These are phyloP conservation scores for Fusarium chaquense DNA, from an alignment of 2,329 filamentous ascomycete genomes.

Conservation along the genomic window DNA sequence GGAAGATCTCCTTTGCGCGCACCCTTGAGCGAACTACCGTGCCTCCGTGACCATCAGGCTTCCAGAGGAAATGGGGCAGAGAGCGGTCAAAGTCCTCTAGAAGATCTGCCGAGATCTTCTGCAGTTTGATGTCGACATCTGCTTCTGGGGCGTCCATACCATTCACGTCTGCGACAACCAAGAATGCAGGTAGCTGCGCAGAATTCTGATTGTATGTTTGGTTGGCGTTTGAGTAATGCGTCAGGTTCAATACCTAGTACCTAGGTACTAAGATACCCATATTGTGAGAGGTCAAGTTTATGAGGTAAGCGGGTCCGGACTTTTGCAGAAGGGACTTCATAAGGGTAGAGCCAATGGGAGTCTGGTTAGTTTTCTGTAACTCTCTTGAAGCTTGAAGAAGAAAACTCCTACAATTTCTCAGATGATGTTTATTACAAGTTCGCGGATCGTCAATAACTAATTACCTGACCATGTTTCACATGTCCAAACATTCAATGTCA, in stretches of 20 bases:
- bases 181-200: neutral
- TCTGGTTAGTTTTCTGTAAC: neutral
- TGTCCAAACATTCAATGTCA: neutral
- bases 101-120: slow-evolving; percentile 70
- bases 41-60: slow-evolving; percentile 59
- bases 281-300: slow-evolving; percentile 26
- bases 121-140: slow-evolving; percentile 72
- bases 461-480: neutral
- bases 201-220: neutral
- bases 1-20: slow-evolving; percentile 61
- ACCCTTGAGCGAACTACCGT: slow-evolving; percentile 62
- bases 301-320: slow-evolving; percentile 25
- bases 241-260: neutral
- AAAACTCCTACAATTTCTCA: neutral
- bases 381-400: neutral
- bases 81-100: slow-evolving; percentile 68
- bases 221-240: slow-evolving; percentile 6
- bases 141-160: slow-evolving; percentile 71
- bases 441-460: neutral
- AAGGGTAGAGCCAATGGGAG: slow-evolving; percentile 5
- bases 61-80: slow-evolving; percentile 65
- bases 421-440: neutral
- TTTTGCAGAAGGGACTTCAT: neutral
- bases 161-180: slow-evolving; percentile 1
- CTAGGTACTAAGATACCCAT: neutral